These are phyloP conservation scores for Phytophthora cryptogea DNA, from an alignment of 352 stramenopile species.

Conservation along the genomic window DNA sequence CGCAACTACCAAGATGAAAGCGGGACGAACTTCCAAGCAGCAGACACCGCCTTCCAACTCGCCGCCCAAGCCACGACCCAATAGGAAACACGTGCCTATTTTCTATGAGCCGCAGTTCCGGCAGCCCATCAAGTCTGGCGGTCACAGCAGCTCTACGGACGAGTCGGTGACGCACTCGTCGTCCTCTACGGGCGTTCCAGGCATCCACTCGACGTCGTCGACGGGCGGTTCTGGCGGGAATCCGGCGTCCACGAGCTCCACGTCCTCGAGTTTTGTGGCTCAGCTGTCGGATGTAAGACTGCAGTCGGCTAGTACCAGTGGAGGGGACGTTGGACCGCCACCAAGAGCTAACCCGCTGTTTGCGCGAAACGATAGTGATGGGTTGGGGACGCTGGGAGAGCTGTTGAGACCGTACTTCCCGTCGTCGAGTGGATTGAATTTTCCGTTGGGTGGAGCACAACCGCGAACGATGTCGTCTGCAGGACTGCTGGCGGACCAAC, in stretches of 20 bases:
- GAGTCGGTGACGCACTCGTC: constrained; percentile 37
- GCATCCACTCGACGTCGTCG: constrained; percentile 29
- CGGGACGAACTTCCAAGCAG: constrained; percentile 12
- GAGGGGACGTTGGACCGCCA: constrained; percentile 25
- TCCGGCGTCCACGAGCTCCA: constrained; percentile 39
- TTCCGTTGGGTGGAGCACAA: constrained; percentile 13
- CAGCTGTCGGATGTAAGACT: constrained; percentile 41
- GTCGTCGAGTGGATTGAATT: constrained; percentile 33
- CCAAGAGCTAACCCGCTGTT: constrained; percentile 61
- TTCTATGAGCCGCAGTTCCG: constrained; percentile 69
- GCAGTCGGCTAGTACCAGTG: constrained; percentile 18
- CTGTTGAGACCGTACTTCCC: constrained; percentile 52
- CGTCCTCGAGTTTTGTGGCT: constrained; percentile 17
- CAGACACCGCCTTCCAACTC: constrained; percentile 32
- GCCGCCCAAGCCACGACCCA: constrained; percentile 75
- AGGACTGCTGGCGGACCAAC: constrained; percentile 21
- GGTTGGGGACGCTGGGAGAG: constrained; percentile 46
- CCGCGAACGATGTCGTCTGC: constrained; percentile 19
- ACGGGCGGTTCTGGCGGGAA: constrained; percentile 12
- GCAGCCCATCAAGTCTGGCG: constrained; percentile 31
- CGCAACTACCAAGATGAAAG: constrained; percentile 9
- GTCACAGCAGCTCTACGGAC: constrained; percentile 39
- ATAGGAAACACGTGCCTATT: constrained; percentile 82
- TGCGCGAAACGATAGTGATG: constrained; percentile 58
- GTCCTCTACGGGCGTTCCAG: constrained; percentile 38